Percentiles rank a stretch among this genome's conserved stretches.
These are phyloP conservation scores for Melaleuca quinquenervia DNA, from an alignment of 345 rosid species.

Conservation along the genomic window DNA sequence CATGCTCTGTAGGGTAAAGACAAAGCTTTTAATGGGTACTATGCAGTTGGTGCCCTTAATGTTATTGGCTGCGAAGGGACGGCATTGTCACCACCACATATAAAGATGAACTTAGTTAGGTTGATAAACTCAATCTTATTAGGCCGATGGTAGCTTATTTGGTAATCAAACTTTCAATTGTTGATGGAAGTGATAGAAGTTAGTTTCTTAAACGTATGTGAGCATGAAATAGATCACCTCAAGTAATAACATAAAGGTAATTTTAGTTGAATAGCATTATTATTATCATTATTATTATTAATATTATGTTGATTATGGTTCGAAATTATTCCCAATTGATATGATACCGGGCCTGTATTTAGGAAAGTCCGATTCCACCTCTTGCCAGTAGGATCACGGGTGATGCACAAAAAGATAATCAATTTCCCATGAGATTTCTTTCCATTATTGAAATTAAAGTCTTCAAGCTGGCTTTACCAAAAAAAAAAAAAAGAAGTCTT, in stretches of 20 bases:
- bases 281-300: neutral
- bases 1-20: neutral
- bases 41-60: neutral
- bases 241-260: neutral
- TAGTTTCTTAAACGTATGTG: neutral
- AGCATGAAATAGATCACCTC: neutral
- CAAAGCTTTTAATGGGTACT: neutral
- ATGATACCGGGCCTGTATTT: neutral
- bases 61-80: neutral
- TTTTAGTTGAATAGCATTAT: neutral
- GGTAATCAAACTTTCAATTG: neutral
- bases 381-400: neutral
- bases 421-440: neutral
- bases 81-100: neutral
- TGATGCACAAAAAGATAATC: neutral
- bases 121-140: neutral
- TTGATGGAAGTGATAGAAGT: neutral
- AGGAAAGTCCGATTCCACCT: neutral
- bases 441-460: neutral
- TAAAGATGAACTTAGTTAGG: neutral
- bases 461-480: neutral
- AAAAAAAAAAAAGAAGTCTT: no score
- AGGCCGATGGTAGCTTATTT: neutral
- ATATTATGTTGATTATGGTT: neutral
- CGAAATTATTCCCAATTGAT: neutral